Conservation (phyloP, 495 filamentous ascomycete genomes). For the Pseudomonodictys pantanalensis region DNA sequence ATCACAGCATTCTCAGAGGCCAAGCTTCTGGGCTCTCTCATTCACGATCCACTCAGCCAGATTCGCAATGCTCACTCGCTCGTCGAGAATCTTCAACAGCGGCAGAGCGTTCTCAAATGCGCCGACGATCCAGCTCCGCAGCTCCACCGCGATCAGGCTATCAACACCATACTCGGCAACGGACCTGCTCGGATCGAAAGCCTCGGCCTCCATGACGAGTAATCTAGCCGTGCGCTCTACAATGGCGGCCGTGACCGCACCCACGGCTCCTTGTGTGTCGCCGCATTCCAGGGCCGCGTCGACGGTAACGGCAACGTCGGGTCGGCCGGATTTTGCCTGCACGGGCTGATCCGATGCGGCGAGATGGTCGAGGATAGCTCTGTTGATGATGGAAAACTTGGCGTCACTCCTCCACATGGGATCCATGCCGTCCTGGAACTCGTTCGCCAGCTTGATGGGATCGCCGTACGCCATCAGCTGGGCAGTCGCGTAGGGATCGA, state of each 20-base stretch:
- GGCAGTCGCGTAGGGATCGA: background rate
- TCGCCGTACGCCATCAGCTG: background rate
- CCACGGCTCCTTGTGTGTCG: background rate
- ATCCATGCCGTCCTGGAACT: no score
- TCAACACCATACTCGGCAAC: slow-evolving; percentile 41
- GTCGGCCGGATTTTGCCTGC: background rate
- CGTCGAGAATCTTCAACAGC: background rate
- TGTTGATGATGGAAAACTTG: background rate
- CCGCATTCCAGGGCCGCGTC: background rate
- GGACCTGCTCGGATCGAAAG: slow-evolving; percentile 27
- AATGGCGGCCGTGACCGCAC: slow-evolving; percentile 29
- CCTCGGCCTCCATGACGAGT: slow-evolving; percentile 29
- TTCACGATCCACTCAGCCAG: background rate
- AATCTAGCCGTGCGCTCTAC: slow-evolving; percentile 24
- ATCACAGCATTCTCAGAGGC: no score
- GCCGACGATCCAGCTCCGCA: slow-evolving; percentile 40
- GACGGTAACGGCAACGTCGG: background rate
- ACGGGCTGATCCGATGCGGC: background rate
- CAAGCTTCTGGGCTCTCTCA: no score
- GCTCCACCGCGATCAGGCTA: slow-evolving; percentile 41
- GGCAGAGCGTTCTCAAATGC: slow-evolving; percentile 27
- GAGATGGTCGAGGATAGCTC: slow-evolving; percentile 4
- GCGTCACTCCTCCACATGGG: no score
- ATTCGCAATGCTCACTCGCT: background rate
- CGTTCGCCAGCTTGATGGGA: no score